phyloP scores from a whole-genome alignment of 2,329 filamentous ascomycete species.

The Xylariales sp. region DNA sequence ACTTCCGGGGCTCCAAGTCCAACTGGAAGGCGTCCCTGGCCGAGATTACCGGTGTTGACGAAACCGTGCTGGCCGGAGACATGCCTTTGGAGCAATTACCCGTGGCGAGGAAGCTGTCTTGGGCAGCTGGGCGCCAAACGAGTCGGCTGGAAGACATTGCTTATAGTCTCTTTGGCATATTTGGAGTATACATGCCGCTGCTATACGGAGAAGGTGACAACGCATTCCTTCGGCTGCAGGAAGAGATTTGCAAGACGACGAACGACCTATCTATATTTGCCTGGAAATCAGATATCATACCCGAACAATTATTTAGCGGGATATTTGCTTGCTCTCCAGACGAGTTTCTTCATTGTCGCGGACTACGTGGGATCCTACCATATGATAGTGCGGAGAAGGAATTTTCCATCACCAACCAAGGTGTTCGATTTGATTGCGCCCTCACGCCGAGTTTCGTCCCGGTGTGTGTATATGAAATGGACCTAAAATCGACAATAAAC shows the following conservation, averaged over 20 bases:
- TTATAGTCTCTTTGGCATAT: slow-evolving; percentile 2
- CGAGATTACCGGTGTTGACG: neutral
- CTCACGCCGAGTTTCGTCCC: neutral
- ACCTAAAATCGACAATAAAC: neutral
- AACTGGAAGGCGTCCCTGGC: neutral
- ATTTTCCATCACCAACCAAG: slow-evolving; percentile 1
- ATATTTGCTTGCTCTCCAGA: neutral
- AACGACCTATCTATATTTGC: slow-evolving; percentile 3
- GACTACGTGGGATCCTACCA: neutral
- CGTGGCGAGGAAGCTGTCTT: slow-evolving; percentile 1
- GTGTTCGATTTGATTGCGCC: neutral
- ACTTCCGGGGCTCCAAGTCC: neutral
- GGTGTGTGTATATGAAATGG: neutral
- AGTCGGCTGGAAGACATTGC: slow-evolving; percentile 2
- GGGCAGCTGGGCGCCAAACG: slow-evolving; percentile 1
- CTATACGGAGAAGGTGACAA: slow-evolving; percentile 1
- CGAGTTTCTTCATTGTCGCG: neutral
- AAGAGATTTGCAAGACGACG: slow-evolving; percentile 3
- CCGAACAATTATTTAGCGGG: neutral
- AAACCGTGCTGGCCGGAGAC: neutral
- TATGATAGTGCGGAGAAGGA: neutral
- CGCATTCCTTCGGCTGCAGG: slow-evolving; percentile 5
- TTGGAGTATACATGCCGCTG: slow-evolving; percentile 3
- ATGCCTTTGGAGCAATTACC: neutral
- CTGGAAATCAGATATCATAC: neutral